These are phyloP conservation scores for Ascochyta clinopodiicola DNA, from an alignment of 2,329 filamentous ascomycete species.

Conservation along the genomic window DNA sequence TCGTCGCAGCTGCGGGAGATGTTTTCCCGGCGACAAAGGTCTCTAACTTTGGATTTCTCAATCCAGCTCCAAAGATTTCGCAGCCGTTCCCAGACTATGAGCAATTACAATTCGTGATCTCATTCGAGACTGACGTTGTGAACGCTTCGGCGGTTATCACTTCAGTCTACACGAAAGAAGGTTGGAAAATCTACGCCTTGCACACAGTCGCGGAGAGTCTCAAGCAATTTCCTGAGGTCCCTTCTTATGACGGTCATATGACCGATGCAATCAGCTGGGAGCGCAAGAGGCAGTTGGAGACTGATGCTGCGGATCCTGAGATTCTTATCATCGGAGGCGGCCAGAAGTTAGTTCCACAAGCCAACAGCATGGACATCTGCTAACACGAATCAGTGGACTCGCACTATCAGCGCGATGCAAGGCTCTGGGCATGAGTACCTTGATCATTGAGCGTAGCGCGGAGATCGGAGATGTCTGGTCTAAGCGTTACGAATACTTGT, in stretches of 20 bases:
- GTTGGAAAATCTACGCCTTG: conserved; percentile 17
- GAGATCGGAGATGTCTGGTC: conserved; percentile 42
- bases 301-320: conserved; percentile 13
- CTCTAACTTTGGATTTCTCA: neutral
- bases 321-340: conserved; percentile 32
- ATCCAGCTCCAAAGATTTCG: conserved; percentile 6
- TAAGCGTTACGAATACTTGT: conserved; percentile 43
- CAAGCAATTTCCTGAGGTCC: conserved; percentile 9
- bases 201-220: conserved; percentile 14
- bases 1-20: conserved; percentile 11
- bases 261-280: conserved; percentile 15
- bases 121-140: conserved; percentile 14
- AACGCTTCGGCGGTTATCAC: conserved; percentile 14
- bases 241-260: conserved; percentile 12
- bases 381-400: conserved; percentile 6
- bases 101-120: conserved; percentile 13
- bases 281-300: conserved; percentile 7
- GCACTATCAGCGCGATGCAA: conserved; percentile 16
- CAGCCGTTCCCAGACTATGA: conserved; percentile 10
- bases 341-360: conserved; percentile 16
- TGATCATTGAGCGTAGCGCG: conserved; percentile 41
- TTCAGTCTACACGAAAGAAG: conserved; percentile 11
- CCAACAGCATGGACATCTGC: neutral
- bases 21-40: conserved; percentile 6
- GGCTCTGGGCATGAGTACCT: conserved; percentile 24